Conservation (phyloP, 2,329 filamentous ascomycete species). For the Graphilbum fragrans region DNA sequence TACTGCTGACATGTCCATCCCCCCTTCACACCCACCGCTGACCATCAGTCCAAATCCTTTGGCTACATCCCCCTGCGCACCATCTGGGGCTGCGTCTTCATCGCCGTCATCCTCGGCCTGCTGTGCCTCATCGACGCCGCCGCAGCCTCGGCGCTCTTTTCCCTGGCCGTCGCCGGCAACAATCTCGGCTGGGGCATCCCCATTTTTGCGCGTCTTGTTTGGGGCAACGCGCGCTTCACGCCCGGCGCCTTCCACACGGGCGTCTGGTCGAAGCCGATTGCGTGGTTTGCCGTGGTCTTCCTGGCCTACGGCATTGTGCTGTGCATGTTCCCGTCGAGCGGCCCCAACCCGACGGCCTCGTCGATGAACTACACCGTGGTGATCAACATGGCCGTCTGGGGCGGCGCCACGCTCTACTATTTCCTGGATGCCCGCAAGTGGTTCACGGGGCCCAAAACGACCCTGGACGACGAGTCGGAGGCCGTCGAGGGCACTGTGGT, state of each 20-base stretch:
- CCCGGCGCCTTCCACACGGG: conserved; percentile 50
- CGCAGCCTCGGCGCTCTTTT: conserved; percentile 47
- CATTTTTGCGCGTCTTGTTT: conserved; percentile 44
- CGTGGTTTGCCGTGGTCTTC: conserved; percentile 39
- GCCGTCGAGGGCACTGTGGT: neutral
- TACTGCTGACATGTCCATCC: neutral
- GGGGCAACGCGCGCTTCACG: conserved; percentile 43
- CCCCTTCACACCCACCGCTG: too few relatives aligned
- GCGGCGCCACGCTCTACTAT: conserved; percentile 43
- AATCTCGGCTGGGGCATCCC: conserved; percentile 48
- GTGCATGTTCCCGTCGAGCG: conserved; percentile 45
- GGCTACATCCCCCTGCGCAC: conserved; percentile 45
- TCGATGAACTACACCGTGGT: conserved; percentile 54
- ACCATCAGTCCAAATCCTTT: conserved; percentile 31
- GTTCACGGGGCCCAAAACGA: conserved; percentile 48
- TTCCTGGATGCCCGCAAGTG: conserved; percentile 43
- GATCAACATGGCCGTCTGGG: conserved; percentile 47
- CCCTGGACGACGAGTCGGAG: conserved; percentile 23
- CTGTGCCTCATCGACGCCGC: conserved; percentile 45
- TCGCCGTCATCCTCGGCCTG: conserved; percentile 40
- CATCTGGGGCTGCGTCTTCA: conserved; percentile 38
- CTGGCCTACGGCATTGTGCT: conserved; percentile 41
- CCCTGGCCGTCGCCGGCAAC: conserved; percentile 45
- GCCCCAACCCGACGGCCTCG: conserved; percentile 34
- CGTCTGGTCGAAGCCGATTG: conserved; percentile 36